These are phyloP conservation scores for Arthrobotrys megalospora DNA, from an alignment of 2,329 filamentous ascomycete genomes.

Conservation along the genomic window DNA sequence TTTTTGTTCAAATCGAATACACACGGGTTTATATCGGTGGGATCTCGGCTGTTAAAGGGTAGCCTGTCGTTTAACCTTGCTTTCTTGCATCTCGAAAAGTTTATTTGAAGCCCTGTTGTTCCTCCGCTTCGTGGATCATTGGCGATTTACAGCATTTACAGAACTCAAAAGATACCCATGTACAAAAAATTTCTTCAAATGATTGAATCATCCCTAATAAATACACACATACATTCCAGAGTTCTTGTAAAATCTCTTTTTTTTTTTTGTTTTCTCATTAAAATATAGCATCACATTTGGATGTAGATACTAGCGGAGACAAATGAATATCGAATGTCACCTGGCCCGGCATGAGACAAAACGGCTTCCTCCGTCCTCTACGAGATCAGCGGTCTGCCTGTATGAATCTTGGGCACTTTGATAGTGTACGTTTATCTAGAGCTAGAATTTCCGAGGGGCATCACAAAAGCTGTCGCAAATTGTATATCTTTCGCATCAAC, in stretches of 20 bases:
- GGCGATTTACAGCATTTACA: constrained; percentile 12
- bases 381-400: neutral
- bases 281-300: neutral
- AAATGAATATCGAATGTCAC: neutral
- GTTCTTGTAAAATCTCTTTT: neutral
- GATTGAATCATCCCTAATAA: neutral
- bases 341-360: neutral
- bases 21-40: constrained; percentile 24
- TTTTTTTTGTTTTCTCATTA: neutral
- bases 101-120: constrained; percentile 32
- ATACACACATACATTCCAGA: neutral
- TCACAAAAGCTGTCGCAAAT: too few relatives aligned
- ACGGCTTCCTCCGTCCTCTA: constrained; percentile 12
- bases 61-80: neutral
- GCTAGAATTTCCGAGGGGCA: too few relatives aligned
- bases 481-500: neutral
- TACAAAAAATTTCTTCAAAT: constrained; percentile 23
- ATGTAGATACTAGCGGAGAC: neutral
- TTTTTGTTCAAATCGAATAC: neutral
- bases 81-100: constrained; percentile 31
- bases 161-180: constrained; percentile 44
- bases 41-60: constrained; percentile 7
- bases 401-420: too few relatives aligned
- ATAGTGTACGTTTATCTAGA: too few relatives aligned
- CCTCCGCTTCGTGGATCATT: neutral